Conservation (phyloP, 768 basidiomycete genomes). For the Lentinus tigrinus region DNA sequence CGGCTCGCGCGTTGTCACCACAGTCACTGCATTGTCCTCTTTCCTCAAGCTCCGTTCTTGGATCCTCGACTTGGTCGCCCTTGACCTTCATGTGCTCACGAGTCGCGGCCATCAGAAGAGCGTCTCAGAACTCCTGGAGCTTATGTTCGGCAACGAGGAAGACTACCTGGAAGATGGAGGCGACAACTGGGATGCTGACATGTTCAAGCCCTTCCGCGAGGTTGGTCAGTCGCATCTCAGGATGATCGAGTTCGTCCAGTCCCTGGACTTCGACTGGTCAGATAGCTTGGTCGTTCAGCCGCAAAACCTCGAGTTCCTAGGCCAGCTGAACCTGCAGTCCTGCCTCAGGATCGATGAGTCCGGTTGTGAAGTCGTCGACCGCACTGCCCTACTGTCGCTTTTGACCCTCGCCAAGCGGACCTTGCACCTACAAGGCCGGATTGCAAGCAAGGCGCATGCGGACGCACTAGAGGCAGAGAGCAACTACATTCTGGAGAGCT, state of each 20-base stretch:
- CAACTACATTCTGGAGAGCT: constrained; percentile 76
- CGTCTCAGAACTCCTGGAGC: constrained; percentile 72
- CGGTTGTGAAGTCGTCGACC: constrained; percentile 84
- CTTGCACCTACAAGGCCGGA: constrained; percentile 65
- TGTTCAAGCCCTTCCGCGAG: constrained; percentile 62
- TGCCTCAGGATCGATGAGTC: constrained; percentile 66
- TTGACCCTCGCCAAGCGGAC: constrained; percentile 57
- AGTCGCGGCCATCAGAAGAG: constrained; percentile 74
- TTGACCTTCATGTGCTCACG: constrained; percentile 86
- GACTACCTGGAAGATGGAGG: constrained; percentile 42
- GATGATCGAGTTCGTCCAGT: constrained; percentile 86
- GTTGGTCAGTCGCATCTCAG: constrained; percentile 81
- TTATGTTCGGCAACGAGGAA: constrained; percentile 71
- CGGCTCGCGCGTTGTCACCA: constrained; percentile 66
- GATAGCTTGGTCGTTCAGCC: constrained; percentile 65
- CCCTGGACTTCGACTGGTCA: constrained; percentile 85
- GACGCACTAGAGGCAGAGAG: constrained; percentile 71
- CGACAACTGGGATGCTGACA: constrained; percentile 44
- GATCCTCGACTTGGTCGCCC: constrained; percentile 80
- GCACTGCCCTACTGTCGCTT: constrained; percentile 67
- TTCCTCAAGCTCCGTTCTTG: constrained; percentile 83
- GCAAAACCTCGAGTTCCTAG: constrained; percentile 62
- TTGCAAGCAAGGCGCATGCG: constrained; percentile 59
- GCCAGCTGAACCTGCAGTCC: constrained; percentile 62
- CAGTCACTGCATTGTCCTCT: constrained; percentile 63